Conservation (phyloP, 306 rosid species). For the Casuarina glauca region DNA sequence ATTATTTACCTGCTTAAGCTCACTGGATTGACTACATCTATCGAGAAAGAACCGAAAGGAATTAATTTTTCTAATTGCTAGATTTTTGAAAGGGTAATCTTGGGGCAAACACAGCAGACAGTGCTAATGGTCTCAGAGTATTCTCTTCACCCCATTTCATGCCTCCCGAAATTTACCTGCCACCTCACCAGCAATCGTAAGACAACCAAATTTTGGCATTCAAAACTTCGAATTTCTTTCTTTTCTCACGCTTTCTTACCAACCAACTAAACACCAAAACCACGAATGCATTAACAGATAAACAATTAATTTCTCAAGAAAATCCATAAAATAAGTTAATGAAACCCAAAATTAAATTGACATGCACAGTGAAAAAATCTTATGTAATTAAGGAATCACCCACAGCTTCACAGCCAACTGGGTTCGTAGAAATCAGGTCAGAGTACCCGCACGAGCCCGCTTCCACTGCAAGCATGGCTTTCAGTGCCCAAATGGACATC, state of each 20-base stretch:
- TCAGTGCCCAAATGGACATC: not conserved
- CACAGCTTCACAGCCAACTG: constrained; percentile 1
- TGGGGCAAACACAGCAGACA: not conserved
- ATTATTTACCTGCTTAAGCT: too few species aligned
- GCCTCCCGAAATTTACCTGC: not conserved
- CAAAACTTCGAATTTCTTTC: not conserved
- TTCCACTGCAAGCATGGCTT: not conserved
- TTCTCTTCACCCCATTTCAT: not conserved
- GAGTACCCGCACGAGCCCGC: not conserved
- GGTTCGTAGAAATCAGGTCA: constrained; percentile 1
- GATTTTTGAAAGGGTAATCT: not conserved
- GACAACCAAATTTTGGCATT: not conserved
- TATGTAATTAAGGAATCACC: not conserved
- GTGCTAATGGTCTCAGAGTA: not conserved
- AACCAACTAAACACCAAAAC: not conserved
- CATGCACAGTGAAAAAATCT: not conserved
- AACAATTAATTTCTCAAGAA: not conserved
- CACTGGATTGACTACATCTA: too few species aligned
- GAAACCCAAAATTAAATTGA: not conserved
- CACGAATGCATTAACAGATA: not conserved
- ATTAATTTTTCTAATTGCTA: too few species aligned
- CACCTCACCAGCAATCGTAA: not conserved
- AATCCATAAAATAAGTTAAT: not conserved
- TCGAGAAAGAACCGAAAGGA: too few species aligned
- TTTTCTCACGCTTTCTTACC: not conserved